Evolutionary conservation across 2,329 filamentous ascomycete species (phyloP).

Genomic region (Clarireedia paspali): DNA sequence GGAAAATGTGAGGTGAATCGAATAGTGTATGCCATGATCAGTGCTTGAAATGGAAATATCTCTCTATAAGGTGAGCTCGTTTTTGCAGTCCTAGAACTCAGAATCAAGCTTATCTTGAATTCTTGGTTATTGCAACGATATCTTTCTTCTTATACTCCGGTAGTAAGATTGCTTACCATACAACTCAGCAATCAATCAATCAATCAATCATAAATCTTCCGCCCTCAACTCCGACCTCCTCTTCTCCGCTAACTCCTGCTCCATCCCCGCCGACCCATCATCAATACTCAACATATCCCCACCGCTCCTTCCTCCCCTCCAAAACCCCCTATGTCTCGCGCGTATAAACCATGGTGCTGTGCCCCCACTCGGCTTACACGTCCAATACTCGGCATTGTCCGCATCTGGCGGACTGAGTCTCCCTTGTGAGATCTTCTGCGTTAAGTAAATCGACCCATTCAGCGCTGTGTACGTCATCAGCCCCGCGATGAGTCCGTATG

Average conservation of each 20-base stretch:
- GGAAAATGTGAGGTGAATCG: too few species aligned
- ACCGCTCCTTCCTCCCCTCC: conserved; percentile 14
- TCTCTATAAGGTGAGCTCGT: too few species aligned
- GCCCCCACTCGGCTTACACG: conserved; percentile 39
- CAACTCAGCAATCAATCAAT: too few species aligned
- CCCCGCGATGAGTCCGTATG: conserved; percentile 66
- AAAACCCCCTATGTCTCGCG: conserved; percentile 18
- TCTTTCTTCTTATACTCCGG: too few species aligned
- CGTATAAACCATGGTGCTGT: conserved; percentile 49
- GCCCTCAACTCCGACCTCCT: conserved; percentile 2
- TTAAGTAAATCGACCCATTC: conserved; percentile 44
- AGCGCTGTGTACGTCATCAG: conserved; percentile 47
- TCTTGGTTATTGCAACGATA: too few species aligned
- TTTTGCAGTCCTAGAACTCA: too few species aligned
- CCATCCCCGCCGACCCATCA: conserved; percentile 5
- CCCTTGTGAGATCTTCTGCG: conserved; percentile 39
- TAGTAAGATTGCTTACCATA: too few species aligned
- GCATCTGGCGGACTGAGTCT: conserved; percentile 44
- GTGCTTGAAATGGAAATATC: too few species aligned
- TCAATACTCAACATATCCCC: conserved; percentile 7
- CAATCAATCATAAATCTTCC: not conserved
- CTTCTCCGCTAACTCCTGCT: conserved; percentile 7
- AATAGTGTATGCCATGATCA: too few species aligned
- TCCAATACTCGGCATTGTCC: conserved; percentile 48
- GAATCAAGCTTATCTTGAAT: too few species aligned